phyloP scores from a whole-genome alignment of 1,284 basidiomycete genomes.

The Ceratobasidium sp. region DNA sequence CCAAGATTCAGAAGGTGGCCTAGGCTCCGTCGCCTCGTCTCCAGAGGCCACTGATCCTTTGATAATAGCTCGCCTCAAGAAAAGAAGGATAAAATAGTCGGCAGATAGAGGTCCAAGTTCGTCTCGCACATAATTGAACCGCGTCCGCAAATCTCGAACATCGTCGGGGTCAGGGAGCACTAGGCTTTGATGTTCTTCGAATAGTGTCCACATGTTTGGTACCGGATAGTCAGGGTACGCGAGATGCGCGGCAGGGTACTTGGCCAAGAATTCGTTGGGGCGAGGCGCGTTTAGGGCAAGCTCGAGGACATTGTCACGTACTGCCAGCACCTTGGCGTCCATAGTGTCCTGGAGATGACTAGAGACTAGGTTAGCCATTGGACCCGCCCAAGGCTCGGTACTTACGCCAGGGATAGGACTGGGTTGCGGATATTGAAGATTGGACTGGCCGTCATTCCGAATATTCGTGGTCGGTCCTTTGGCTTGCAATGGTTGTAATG shows the following conservation, averaged over 20 bases:
- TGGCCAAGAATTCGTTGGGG: conserved; percentile 74
- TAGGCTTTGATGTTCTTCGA: conserved; percentile 54
- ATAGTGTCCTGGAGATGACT: conserved; percentile 75
- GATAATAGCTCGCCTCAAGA: conserved; percentile 13
- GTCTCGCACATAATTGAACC: conserved; percentile 20
- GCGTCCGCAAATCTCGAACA: conserved; percentile 10
- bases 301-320: conserved; percentile 74
- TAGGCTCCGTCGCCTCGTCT: neutral
- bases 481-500: conserved; percentile 69
- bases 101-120: conserved; percentile 28
- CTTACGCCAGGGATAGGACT: conserved; percentile 60
- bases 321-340: conserved; percentile 78
- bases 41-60: conserved; percentile 6
- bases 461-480: conserved; percentile 75
- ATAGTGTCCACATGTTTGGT: conserved; percentile 66
- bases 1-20: neutral
- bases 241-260: conserved; percentile 66
- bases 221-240: conserved; percentile 66
- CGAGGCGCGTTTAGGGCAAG: conserved; percentile 70
- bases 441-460: conserved; percentile 90
- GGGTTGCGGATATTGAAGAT: conserved; percentile 81
- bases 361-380: conserved; percentile 52
- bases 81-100: conserved; percentile 36
- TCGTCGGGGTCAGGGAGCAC: conserved; percentile 26
- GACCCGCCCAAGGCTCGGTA: neutral